Conservation (phyloP, 1,139 yeast species). For the Taphrina sp. region DNA sequence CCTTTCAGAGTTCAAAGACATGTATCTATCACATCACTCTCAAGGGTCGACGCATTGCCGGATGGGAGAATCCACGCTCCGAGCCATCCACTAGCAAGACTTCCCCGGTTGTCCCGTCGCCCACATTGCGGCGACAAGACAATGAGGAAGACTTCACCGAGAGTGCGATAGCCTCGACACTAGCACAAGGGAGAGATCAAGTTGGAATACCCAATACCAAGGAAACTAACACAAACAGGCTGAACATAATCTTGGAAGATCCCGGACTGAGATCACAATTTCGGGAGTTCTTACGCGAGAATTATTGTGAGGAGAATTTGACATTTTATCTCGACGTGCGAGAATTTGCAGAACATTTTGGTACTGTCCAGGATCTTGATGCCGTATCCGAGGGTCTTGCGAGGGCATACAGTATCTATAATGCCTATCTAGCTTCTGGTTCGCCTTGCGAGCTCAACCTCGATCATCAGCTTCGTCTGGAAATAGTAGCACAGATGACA, state of each 20-base stretch:
- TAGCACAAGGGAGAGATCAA: background rate
- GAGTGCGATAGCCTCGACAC: background rate
- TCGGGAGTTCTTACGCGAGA: conserved; percentile 59
- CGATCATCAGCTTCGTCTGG: conserved; percentile 56
- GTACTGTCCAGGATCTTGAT: conserved; percentile 39
- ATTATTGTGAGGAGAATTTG: conserved; percentile 71
- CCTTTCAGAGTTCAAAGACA: conserved; percentile 44
- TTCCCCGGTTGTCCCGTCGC: background rate
- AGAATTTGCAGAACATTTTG: conserved; percentile 40
- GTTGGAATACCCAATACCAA: background rate
- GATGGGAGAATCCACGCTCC: no score
- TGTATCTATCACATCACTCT: conserved; percentile 48
- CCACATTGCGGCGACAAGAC: background rate
- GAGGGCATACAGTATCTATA: conserved; percentile 50
- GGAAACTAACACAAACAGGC: conserved; percentile 38
- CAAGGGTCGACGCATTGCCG: conserved; percentile 47
- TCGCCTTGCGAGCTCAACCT: conserved; percentile 74
- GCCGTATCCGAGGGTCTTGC: conserved; percentile 34
- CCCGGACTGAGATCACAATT: conserved; percentile 77
- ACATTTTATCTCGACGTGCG: conserved; percentile 64
- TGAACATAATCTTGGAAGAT: conserved; percentile 59
- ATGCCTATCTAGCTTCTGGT: conserved; percentile 64
- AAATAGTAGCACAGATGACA: conserved; percentile 51
- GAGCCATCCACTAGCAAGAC: background rate
- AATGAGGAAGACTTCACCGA: background rate